Percentiles rank a stretch among this genome's conserved stretches.
Evolutionary conservation across 2,329 filamentous ascomycete genomes (phyloP).

Genomic region (Paramyrothecium sp.): DNA sequence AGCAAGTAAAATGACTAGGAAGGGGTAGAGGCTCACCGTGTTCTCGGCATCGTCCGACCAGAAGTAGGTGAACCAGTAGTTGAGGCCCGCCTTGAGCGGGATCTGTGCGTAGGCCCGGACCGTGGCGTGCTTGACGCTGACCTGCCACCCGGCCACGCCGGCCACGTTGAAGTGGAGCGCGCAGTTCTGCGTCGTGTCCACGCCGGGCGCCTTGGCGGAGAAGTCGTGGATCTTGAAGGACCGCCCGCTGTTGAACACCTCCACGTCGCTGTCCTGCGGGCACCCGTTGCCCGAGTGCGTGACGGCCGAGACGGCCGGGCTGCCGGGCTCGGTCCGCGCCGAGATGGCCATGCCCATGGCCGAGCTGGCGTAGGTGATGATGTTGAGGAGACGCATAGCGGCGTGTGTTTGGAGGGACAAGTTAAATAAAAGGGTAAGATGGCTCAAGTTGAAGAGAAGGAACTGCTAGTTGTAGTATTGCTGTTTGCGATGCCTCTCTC

Average conservation of each 20-base stretch:
- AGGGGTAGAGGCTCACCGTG: neutral
- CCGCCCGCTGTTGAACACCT: neutral
- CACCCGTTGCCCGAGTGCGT: slow-evolving; percentile 1
- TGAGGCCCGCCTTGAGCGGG: neutral
- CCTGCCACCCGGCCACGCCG: neutral
- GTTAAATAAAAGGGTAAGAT: neutral
- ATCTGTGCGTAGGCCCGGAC: neutral
- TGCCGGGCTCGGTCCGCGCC: neutral
- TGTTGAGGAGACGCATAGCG: neutral
- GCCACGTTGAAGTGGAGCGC: neutral
- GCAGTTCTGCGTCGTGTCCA: slow-evolving; percentile 1
- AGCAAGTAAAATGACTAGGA: neutral
- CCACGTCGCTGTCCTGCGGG: neutral
- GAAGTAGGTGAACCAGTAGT: slow-evolving; percentile 1
- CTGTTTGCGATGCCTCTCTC: neutral
- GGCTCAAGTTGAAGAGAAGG: neutral
- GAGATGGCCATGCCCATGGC: neutral
- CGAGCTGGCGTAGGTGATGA: neutral
- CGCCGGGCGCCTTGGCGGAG: neutral
- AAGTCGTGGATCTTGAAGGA: neutral
- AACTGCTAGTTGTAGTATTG: neutral
- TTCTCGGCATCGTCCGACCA: neutral
- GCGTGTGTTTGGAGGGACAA: too few species aligned
- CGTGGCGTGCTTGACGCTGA: neutral
- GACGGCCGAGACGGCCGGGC: neutral